Evolutionary conservation across 192 early-diverging fungal species (phyloP), one percentile per base, ranked within the genome.

Genomic region (Mortierella alpina): DNA sequence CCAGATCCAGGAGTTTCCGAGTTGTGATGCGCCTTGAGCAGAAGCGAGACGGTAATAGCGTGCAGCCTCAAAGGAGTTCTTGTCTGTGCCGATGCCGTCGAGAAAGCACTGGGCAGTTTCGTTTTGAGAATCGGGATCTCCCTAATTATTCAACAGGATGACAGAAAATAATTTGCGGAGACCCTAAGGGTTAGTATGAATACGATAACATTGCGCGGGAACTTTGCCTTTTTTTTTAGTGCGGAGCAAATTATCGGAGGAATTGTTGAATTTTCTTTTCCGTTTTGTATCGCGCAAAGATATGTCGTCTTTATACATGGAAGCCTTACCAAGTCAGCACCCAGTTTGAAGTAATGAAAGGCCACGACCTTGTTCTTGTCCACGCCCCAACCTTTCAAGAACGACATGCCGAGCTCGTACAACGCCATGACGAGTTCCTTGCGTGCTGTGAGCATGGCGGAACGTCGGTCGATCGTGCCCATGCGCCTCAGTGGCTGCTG

Each of bases 1-100:
- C 63, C 86, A 92, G 45, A 95, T 95, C 93, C 93, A 95, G 42
- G 92, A 92, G 70, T 93, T 93, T 18, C 93, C 92, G 80, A 93
- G 85, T 22, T 93, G 84, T 23, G 90, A 85, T 20, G 88, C 81
- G 13, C 93, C 93, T 79, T 95, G 91, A 39, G 84, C 85, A 47
- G 88, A 88, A 1, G 93, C 93, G 48, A 90, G 73, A 18, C 93
- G 90, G 71, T 90, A 95, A 73, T 93, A 95, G 52, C 92, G 89
- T 4, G 93, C 92, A 12, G 93, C 92, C 57, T 89, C 87, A 60
- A 71, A 79, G 4, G 47, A 8, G 51, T 79, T 70, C 73, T 88
- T 89, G 59, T 91, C 88, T 18, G 88, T 87, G 11, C 91, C 92
- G 14, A 87, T 81, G 18, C 90, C 92, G 62, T 90, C 84, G 56